Evolutionary conservation across 2,329 filamentous ascomycete species (phyloP), one percentile per base, ranked within the genome.

Genomic region (Mycosphaerella sp.): DNA sequence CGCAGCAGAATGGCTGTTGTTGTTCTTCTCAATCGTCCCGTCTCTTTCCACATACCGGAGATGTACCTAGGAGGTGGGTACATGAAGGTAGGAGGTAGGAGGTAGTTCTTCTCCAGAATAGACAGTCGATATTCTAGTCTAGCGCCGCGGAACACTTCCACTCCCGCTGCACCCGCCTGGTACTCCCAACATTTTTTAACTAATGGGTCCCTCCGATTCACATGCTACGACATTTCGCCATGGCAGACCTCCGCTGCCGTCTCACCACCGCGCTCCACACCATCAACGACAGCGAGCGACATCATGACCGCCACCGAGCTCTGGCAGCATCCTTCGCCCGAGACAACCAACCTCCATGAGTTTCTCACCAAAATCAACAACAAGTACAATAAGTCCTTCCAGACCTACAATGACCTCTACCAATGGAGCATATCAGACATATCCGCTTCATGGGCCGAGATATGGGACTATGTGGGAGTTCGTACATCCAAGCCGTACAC

Each of bases 391-490:
- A 70, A 89, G 53, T 68, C 75, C 21, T 75, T 93, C 45, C 68
- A 76, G 14, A 81, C 77, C 58, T 95, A 95, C 66, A 73, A 83
- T 17, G 82, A 82, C n/a, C 79, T 97, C 7, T 87, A 92, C 73
- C 74, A 80, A 67, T 97, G 92, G 92, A 95, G 89, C 61, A 79
- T 93, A 59, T 80, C 85, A 6, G 78, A 92, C 62, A 78, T 89
- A 6, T 78, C 83, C 23, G 74, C 78, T 1, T 95, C 96, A 70
- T 97, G 92, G 92, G 83, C 80, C 47, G 85, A 90, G 52, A 80
- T 89, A 8, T 96, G 91, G 91, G 77, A 87, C 41, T 91, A 86
- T 70, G 87, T 87, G 2, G 86, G 86, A 42, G 79, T 97, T 62
- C 83, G 78, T 59, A 82, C 87, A 4, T 86, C 86, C 23, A 76